A percentile compares a stretch with the other conserved stretches of the same genome.
These are phyloP conservation scores for Capronia epimyces DNA, from an alignment of 2,329 filamentous ascomycete species.

Conservation along the genomic window DNA sequence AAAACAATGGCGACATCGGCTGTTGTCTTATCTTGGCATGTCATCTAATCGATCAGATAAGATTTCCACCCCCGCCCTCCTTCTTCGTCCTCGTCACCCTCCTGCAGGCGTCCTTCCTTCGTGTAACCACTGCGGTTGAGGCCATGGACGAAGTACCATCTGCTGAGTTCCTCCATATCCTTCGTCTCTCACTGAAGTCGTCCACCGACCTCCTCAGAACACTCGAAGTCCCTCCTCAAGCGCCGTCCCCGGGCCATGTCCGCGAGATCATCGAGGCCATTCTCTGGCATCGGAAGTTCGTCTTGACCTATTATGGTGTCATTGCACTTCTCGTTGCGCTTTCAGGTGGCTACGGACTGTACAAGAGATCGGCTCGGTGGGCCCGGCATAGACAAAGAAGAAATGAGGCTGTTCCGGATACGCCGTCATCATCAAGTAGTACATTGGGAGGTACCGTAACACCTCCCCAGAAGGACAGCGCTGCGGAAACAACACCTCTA, in stretches of 20 bases:
- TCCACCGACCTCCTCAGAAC: constrained; percentile 7
- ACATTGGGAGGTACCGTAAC: constrained; percentile 23
- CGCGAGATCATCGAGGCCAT: constrained; percentile 21
- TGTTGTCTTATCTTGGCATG: background rate
- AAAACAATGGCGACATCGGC: background rate
- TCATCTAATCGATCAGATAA: constrained; percentile 1
- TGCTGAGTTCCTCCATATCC: constrained; percentile 2
- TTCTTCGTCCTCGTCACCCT: background rate
- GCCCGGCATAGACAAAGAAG: constrained; percentile 1
- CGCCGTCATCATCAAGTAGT: constrained; percentile 25
- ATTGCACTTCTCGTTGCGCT: constrained; percentile 10
- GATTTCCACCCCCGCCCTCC: background rate
- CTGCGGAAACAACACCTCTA: constrained; percentile 11
- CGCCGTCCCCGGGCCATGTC: constrained; percentile 10
- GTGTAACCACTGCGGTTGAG: constrained; percentile 1
- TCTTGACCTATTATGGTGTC: constrained; percentile 23
- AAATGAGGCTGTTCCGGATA: background rate
- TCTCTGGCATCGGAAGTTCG: constrained; percentile 24
- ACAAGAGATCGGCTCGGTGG: background rate
- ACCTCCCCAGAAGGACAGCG: constrained; percentile 17
- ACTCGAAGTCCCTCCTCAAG: constrained; percentile 10
- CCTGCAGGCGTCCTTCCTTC: background rate
- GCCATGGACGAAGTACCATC: constrained; percentile 9
- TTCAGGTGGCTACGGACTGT: background rate
- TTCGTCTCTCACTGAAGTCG: constrained; percentile 10